Evolutionary conservation across 2,329 filamentous ascomycete genomes (phyloP), one percentile per base, ranked within the genome.

Genomic region (Xylaria sp.): DNA sequence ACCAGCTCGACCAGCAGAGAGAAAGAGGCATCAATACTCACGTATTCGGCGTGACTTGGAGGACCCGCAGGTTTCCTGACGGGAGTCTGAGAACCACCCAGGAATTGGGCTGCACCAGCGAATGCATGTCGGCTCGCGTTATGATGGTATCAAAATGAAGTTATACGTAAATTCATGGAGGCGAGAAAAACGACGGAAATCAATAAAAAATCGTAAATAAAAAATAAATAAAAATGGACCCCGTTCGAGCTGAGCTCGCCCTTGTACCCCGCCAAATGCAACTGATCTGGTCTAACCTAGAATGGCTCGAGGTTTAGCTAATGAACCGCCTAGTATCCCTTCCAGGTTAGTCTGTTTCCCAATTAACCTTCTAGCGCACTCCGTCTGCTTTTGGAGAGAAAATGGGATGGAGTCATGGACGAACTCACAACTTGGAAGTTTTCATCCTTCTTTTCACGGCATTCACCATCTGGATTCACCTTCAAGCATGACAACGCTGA

Each of bases 1-100:
- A 48, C 23, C 23, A 39, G 30, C 6, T 34, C 19, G 11, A 13
- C 9, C 4, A 19, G 13, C 49, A 23, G 8, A 11, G 11, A 30
- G 49, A n/a, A n/a, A 35, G 6, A 46, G 64, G 71, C 76, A 67
- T 74, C 13, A 42, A 4, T 9, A 51, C 49, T 51, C 49, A 87
- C 85, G 83, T 86, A 69, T 87, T 83, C 13, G 85, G 84, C 2
- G 76, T 69, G 16, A 85, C 75, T 70, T 86, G 83, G 2, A 88
- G 74, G 16, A 86, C 76, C 60, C 81, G 80, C 46, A 82, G 74
- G 48, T 76, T 79, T 49, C 83, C 84, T 13, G 83, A 86, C 4
- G 84, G 83, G 8, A 87, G 77, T 70, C 80, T 78, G 52, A 88
- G 73, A 51, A 78, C 81, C 7, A 83, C 80, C 85, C 84, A 88